Evolutionary conservation across 345 rosid species (phyloP).

Genomic region (Lagerstroemia speciosa): DNA sequence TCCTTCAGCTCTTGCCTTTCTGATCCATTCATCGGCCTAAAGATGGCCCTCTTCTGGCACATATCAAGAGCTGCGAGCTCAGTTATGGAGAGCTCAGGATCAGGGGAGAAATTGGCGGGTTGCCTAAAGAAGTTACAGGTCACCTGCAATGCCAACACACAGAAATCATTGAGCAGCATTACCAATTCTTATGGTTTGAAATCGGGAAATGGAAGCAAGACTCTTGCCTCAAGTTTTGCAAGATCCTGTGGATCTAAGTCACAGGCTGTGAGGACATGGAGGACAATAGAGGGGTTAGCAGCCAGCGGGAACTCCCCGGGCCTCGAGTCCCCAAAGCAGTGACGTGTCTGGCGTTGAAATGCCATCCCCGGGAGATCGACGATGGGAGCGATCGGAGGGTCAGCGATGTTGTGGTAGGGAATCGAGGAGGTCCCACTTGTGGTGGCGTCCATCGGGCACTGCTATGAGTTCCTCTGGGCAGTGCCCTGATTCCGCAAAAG

Average conservation of each 20-base stretch:
- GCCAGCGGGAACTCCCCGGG: conserved; percentile 99
- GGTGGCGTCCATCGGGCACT: conserved; percentile 92
- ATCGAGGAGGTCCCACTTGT: conserved; percentile 58
- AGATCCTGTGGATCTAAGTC: conserved; percentile 89
- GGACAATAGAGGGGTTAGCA: conserved; percentile 84
- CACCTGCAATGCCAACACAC: conserved; percentile 47
- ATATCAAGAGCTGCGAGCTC: conserved; percentile 97
- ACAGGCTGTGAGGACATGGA: conserved; percentile 82
- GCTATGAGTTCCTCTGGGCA: conserved; percentile 34
- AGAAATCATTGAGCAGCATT: conserved; percentile 51
- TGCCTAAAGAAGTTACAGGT: conserved; percentile 94
- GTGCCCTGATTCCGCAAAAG: conserved; percentile 34
- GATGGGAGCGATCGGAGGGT: conserved; percentile 51
- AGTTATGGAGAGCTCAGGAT: conserved; percentile 61
- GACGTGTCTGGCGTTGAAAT: conserved; percentile 64
- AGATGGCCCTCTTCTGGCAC: conserved; percentile 71
- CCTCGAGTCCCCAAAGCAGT: conserved; percentile 63
- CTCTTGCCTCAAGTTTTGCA: conserved; percentile 89
- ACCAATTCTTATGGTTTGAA: conserved; percentile 27
- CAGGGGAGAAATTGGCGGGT: conserved; percentile 82
- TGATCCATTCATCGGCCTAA: conserved; percentile 62
- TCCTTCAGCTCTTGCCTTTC: conserved; percentile 57
- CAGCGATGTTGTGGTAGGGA: conserved; percentile 63
- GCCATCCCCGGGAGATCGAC: conserved; percentile 39
- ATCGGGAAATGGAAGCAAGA: conserved; percentile 9